Evolutionary conservation across 352 stramenopile species (phyloP), one percentile per base, ranked within the genome.

Genomic region (Phytopythium chamaehyphon): DNA sequence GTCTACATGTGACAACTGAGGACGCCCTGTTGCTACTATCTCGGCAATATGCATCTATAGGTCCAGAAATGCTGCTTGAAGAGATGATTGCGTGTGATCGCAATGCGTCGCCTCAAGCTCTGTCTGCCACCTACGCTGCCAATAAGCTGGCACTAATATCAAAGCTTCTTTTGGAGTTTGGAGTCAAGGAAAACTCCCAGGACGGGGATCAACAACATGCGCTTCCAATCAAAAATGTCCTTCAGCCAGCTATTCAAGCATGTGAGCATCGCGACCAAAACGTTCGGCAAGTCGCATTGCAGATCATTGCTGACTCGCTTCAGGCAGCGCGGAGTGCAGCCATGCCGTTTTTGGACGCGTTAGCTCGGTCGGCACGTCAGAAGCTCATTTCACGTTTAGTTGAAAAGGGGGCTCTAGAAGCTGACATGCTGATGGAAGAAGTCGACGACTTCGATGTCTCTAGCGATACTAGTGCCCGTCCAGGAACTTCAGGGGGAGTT

Each of bases 361-460:
- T 93, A 0, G 80, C 80, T 5, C 70, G 83, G 0, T 70, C 73
- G 12, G 74, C 72, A 19, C 66, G 78, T 26, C 83, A 93, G 47
- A 93, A 91, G 60, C 64, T 93, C 18, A 90, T 91, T n/a, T 75
- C 72, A 0, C 90, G 90, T 33, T 57, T 93, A 4, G 80, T 91
- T 1, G 83, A 90, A 15, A 62, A 74, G 39, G 79, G 81, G 1
- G 78, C 90, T 0, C 53, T 92, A 18, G 83, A 91, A 37, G 61
- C 74, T 0, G 83, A 91, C 62, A 69, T 92, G 59, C 63, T 93
- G 8, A 90, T 91, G 79, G 83, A 91, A 33, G 83, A 93, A 55
- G 62, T 93, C 0, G 83, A 93, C 18, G 83, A 93, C 42, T 93
- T 90, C 59, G 80, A 91, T 1, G 62, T 86, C 9, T 39, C 64